These are phyloP conservation scores for Zanthoxylum bungeanum DNA, from an alignment of 345 rosid species.

Conservation along the genomic window DNA sequence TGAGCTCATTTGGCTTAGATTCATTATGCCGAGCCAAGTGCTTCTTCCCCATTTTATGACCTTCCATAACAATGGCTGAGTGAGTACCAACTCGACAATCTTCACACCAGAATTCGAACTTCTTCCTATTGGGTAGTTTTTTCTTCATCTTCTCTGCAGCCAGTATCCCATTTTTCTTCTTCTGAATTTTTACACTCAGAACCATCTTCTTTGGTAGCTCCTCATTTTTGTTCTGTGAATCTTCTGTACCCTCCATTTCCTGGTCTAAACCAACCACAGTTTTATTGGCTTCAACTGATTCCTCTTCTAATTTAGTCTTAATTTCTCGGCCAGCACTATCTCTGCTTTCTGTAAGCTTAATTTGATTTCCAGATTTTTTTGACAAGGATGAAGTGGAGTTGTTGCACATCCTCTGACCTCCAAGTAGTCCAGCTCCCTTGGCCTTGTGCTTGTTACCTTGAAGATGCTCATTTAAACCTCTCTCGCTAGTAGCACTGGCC, in stretches of 20 bases:
- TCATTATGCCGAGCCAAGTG: constrained; percentile 24
- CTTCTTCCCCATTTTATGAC: constrained; percentile 37
- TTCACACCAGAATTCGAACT: no score
- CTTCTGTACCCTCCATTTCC: constrained; percentile 1
- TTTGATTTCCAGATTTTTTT: constrained; percentile 19
- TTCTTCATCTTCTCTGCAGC: no score
- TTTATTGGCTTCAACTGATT: constrained; percentile 11
- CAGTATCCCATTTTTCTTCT: no score
- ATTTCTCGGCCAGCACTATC: constrained; percentile 3
- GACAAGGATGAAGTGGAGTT: not conserved
- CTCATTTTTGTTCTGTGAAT: not conserved
- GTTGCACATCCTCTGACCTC: constrained; percentile 15
- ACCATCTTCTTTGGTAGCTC: no score
- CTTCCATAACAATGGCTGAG: no score
- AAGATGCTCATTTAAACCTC: constrained; percentile 35
- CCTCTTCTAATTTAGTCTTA: constrained; percentile 1
- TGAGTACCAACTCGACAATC: no score
- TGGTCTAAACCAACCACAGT: constrained; percentile 14
- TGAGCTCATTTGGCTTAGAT: not conserved
- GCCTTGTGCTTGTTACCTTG: constrained; percentile 44
- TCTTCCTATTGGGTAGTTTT: no score
- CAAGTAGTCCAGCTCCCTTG: constrained; percentile 24
- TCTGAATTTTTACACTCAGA: no score
- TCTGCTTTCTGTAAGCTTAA: not conserved
- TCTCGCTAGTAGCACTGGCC: constrained; percentile 34